Evolutionary conservation across 306 rosid genomes (phyloP).

Genomic region (Astragalus membranaceus): DNA sequence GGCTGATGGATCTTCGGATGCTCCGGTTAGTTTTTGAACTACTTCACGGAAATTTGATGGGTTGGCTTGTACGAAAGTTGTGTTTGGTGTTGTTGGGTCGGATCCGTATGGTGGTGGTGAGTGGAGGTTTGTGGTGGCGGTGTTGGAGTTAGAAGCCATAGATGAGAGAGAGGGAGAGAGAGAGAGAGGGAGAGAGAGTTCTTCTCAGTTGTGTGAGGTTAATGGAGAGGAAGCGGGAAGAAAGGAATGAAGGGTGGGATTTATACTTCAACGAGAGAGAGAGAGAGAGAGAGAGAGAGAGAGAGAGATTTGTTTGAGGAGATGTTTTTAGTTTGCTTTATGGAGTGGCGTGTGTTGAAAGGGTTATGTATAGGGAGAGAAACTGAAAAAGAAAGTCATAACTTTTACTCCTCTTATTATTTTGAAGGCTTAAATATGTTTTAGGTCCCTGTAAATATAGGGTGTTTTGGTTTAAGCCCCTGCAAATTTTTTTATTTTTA

Average conservation of each 20-base stretch:
- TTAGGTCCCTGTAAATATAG: too few species aligned
- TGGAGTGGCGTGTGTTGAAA: conserved; percentile 31
- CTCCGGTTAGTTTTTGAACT: conserved; percentile 86
- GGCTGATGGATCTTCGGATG: conserved; percentile 53
- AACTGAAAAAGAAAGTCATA: neutral
- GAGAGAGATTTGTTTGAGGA: neutral
- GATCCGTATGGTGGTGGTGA: conserved; percentile 35
- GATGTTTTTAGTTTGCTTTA: conserved; percentile 16
- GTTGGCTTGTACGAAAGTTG: conserved; percentile 84
- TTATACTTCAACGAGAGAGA: conserved; percentile 6
- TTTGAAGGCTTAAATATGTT: too few species aligned
- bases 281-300: neutral
- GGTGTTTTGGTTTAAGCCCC: too few species aligned
- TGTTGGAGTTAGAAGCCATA: conserved; percentile 21
- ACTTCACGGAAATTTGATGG: conserved; percentile 70
- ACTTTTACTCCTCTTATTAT: neutral
- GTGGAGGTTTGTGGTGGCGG: conserved; percentile 16
- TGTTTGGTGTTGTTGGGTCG: conserved; percentile 61
- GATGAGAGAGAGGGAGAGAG: neutral
- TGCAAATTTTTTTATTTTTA: too few species aligned
- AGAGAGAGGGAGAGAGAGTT: neutral
- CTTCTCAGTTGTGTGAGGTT: neutral
- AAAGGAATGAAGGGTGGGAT: conserved; percentile 3
- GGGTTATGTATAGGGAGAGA: conserved; percentile 26
- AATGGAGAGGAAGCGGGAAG: conserved; percentile 34